A percentile compares a stretch with the other conserved stretches of the same genome.
Evolutionary conservation across 805 yeast genomes (phyloP).

Genomic region (Myxozyma melibiosi): DNA sequence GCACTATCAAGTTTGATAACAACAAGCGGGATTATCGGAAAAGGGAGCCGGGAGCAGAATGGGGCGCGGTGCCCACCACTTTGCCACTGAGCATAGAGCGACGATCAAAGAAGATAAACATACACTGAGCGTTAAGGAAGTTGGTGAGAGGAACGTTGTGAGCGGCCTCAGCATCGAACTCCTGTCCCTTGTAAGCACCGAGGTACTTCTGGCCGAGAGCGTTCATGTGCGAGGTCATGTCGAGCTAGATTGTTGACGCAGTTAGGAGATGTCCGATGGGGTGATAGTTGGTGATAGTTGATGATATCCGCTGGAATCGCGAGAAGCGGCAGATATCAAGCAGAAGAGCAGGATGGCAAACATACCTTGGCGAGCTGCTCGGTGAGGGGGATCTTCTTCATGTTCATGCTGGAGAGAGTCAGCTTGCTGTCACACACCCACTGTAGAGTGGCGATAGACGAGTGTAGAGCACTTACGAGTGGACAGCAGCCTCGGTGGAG

Average conservation of each 20-base stretch:
- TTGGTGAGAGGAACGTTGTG: constrained; percentile 87
- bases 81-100: background rate
- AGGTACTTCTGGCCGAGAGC: constrained; percentile 66
- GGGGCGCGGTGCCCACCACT: background rate
- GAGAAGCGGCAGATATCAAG: background rate
- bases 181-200: constrained; percentile 48
- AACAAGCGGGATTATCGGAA: too few species aligned
- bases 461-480: constrained; percentile 36
- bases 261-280: too few species aligned
- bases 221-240: constrained; percentile 48
- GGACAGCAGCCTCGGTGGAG: constrained; percentile 40
- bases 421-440: background rate
- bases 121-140: constrained; percentile 84
- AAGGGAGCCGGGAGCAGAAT: background rate
- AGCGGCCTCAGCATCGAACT: constrained; percentile 43
- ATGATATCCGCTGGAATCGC: background rate
- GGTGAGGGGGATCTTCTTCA: constrained; percentile 60
- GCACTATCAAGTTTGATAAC: too few species aligned
- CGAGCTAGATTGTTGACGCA: constrained; percentile 18
- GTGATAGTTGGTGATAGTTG: too few species aligned
- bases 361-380: constrained; percentile 56
- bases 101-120: constrained; percentile 4
- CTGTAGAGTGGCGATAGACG: background rate
- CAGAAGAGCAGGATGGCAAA: background rate
- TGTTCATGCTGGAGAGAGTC: constrained; percentile 51